Conservation (phyloP, 192 early-diverging fungal genomes). For the Tieghemiomyces parasiticus region DNA sequence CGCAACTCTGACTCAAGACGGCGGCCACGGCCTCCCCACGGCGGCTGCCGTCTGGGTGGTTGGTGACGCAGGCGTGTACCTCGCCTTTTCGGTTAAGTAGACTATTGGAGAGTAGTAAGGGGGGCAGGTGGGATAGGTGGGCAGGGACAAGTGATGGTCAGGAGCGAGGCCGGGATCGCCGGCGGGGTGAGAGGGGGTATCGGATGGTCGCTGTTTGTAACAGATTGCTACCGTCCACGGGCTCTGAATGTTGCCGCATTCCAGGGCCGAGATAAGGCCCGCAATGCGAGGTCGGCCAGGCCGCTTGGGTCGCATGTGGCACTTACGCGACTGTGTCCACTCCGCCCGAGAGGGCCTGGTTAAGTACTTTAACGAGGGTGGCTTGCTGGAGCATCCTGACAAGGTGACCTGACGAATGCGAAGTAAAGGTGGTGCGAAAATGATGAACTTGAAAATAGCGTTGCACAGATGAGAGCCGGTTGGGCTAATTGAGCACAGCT, state of each 20-base stretch:
- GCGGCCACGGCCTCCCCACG: conserved; percentile 6
- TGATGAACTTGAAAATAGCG: too few relatives aligned
- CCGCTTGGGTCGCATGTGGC: not conserved
- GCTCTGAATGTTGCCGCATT: not conserved
- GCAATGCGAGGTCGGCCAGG: not conserved
- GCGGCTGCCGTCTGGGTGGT: conserved; percentile 5
- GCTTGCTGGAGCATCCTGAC: conserved; percentile 8
- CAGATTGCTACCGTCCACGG: not conserved
- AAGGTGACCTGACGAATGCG: too few relatives aligned
- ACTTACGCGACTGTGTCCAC: conserved; percentile 12
- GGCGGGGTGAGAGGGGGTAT: not conserved
- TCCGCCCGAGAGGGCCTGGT: conserved; percentile 3
- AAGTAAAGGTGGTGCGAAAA: too few relatives aligned
- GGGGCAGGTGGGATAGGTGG: not conserved
- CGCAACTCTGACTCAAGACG: conserved; percentile 4
- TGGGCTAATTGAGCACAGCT: too few relatives aligned
- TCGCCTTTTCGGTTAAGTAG: conserved; percentile 5
- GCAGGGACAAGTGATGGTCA: not conserved
- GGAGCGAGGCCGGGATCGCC: not conserved
- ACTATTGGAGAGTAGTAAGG: not conserved
- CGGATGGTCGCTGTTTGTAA: not conserved
- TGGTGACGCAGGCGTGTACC: conserved; percentile 6
- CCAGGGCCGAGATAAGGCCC: not conserved
- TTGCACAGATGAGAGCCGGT: too few relatives aligned
- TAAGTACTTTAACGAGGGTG: conserved; percentile 8